Evolutionary conservation across 1,284 basidiomycete genomes (phyloP).

Genomic region (Schizopora paradoxa): DNA sequence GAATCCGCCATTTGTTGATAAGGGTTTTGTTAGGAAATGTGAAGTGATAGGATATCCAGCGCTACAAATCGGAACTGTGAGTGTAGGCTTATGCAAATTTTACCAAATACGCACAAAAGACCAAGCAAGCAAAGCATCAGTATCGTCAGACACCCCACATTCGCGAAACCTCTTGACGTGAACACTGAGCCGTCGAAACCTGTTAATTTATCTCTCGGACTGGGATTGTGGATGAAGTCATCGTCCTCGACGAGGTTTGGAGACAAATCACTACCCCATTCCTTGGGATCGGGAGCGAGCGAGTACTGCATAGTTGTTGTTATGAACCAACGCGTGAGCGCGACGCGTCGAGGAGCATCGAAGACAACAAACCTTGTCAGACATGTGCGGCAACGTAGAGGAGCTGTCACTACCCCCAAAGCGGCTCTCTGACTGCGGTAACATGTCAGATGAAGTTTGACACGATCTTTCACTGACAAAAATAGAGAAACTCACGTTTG

Average conservation of each 20-base stretch:
- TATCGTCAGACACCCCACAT: conserved; percentile 59
- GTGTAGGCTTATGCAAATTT: not conserved
- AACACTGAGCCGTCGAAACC: conserved; percentile 32
- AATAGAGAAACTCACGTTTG: too few relatives aligned
- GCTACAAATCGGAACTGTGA: conserved; percentile 19
- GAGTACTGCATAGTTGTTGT: conserved; percentile 10
- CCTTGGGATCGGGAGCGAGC: conserved; percentile 14
- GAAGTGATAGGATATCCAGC: conserved; percentile 48
- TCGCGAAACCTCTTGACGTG: conserved; percentile 49
- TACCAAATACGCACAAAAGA: conserved; percentile 42
- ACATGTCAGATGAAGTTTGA: too few relatives aligned
- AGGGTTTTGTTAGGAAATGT: conserved; percentile 37
- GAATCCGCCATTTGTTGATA: conserved; percentile 41
- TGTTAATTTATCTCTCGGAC: conserved; percentile 26
- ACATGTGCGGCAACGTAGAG: too few relatives aligned
- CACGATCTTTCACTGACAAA: too few relatives aligned
- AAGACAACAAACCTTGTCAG: too few relatives aligned
- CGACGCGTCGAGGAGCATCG: too few relatives aligned
- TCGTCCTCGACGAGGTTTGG: conserved; percentile 17
- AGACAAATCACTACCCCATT: conserved; percentile 17
- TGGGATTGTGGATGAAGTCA: conserved; percentile 45
- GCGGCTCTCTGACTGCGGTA: too few relatives aligned
- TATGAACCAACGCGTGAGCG: too few relatives aligned
- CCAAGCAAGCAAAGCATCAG: conserved; percentile 43
- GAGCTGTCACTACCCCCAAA: too few relatives aligned